Percentiles rank a stretch among this genome's conserved stretches.
phyloP scores from a whole-genome alignment of 2,329 filamentous ascomycete species.

The Eutypa lata region DNA sequence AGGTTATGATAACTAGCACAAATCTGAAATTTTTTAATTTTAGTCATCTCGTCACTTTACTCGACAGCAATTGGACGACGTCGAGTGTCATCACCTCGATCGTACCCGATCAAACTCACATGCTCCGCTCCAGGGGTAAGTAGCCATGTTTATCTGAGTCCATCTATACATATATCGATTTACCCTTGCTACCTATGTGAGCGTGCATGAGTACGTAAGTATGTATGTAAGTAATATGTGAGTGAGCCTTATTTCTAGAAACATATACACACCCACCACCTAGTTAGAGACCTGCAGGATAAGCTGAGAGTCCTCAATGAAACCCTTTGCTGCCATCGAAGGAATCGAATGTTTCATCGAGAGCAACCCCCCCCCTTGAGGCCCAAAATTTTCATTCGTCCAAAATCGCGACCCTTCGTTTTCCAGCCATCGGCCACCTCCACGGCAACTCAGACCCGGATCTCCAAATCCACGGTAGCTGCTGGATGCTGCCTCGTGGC shows the following conservation, averaged over 20 bases:
- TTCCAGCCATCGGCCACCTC: background rate
- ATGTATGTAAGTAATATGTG: background rate
- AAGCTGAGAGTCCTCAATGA: background rate
- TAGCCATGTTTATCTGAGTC: background rate
- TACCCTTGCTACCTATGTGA: background rate
- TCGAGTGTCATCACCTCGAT: background rate
- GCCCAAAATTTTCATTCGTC: background rate
- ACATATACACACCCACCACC: background rate
- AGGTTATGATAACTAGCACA: background rate
- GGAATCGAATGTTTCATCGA: background rate
- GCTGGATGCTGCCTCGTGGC: background rate
- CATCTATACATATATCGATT: too few relatives aligned
- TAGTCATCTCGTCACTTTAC: background rate
- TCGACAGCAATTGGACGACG: background rate
- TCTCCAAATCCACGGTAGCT: background rate
- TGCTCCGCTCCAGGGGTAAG: background rate
- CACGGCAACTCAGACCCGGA: background rate
- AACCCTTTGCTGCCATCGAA: background rate
- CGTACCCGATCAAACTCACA: background rate
- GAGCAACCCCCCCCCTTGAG: background rate
- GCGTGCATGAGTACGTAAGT: background rate
- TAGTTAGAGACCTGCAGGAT: background rate
- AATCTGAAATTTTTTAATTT: background rate
- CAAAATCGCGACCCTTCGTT: background rate
- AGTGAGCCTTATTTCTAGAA: background rate